Evolutionary conservation across 495 filamentous ascomycete genomes (phyloP), one percentile per base, ranked within the genome.

Genomic region (Delitschia confertaspora): DNA sequence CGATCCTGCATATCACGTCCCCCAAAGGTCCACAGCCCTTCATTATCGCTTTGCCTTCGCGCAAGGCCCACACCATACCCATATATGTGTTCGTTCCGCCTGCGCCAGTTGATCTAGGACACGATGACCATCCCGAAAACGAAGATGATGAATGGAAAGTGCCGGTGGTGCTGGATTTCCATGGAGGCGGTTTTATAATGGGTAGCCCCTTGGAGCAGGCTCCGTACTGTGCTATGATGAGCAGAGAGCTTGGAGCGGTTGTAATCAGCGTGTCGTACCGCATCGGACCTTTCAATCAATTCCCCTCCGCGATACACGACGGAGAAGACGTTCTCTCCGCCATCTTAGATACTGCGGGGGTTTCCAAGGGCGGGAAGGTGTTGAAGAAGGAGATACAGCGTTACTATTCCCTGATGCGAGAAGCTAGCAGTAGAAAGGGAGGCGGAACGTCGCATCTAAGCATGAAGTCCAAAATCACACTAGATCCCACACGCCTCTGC

Each of bases 181-280:
- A 60, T 33, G 57, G 57, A n/a, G 57, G 57, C 13, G 57, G 57
- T 13, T 60, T 60, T 25, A 47, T 57, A 20, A 49, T 60, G 44
- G 57, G 57, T 13, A 45, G 37, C 1, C 46, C 42, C 10, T 44
- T 60, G 8, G 57, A 60, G 29, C 57, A 60, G 31, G 57, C 57
- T 3, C 57, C 57, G 7, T 58, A 59, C 29, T 49, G 36, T 13
- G 50, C 57, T 10, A 47, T 50, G 47, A 44, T 60, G 50, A 24
- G 42, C 2, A 19, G 55, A 9, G 40, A 49, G 35, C 42, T 57
- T 3, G 43, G 51, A 3, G 50, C 43, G 3, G 47, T 58, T 10
- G 52, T 56, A 13, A 53, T 60, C 43, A 56, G 43, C 47, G 55
- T 58, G 2, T 58, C 59, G n/a, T 60, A 60, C 34, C 57, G 57